Evolutionary conservation across 768 basidiomycete species (phyloP).

Genomic region (Filobasidium floriforme): DNA sequence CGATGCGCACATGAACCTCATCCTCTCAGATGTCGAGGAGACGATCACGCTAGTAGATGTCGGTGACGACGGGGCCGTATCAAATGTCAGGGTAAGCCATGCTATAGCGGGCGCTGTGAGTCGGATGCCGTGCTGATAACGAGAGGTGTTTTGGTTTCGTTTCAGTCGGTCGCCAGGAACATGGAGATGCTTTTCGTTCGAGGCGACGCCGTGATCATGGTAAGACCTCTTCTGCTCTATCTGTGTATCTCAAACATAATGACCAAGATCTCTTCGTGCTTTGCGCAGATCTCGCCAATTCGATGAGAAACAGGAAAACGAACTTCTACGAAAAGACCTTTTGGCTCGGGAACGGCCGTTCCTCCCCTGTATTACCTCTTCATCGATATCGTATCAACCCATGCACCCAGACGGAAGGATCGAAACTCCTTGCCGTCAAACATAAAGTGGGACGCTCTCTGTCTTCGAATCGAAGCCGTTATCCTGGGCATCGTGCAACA

Average conservation of each 20-base stretch:
- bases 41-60: slow-evolving; percentile 91
- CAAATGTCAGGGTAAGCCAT: slow-evolving; percentile 18
- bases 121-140: background rate
- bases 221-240: slow-evolving; percentile 41
- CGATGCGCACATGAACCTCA: slow-evolving; percentile 99
- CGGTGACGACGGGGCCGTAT: slow-evolving; percentile 53
- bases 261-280: background rate
- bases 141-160: background rate
- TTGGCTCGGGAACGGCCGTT: too few relatives aligned
- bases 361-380: too few relatives aligned
- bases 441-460: too few relatives aligned
- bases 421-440: too few relatives aligned
- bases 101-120: background rate
- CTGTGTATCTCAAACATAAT: background rate
- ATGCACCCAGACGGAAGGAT: too few relatives aligned
- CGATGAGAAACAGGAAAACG: background rate
- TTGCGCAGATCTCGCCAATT: background rate
- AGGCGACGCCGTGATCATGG: slow-evolving; percentile 93
- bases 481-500: too few relatives aligned
- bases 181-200: slow-evolving; percentile 97
- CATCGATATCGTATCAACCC: too few relatives aligned
- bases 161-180: slow-evolving; percentile 82
- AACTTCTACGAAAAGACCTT: too few relatives aligned
- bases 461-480: too few relatives aligned
- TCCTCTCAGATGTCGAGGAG: slow-evolving; percentile 94